These are phyloP conservation scores for Epichloe coenophiala DNA, from an alignment of 2,329 filamentous ascomycete genomes.

Conservation along the genomic window DNA sequence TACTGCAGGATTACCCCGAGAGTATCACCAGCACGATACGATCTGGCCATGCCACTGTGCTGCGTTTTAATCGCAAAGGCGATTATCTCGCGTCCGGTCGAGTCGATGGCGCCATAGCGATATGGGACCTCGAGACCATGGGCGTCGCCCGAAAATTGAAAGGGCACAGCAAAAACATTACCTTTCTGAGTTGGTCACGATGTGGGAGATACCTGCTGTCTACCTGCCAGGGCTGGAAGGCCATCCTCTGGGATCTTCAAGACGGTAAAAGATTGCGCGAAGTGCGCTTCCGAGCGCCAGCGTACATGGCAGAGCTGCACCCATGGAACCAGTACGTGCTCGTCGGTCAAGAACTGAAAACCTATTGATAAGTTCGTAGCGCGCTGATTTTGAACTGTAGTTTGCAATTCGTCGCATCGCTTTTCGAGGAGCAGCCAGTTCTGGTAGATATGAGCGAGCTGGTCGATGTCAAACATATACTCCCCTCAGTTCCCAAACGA, in stretches of 20 bases:
- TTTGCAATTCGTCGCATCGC: constrained; percentile 73
- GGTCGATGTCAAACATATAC: constrained; percentile 57
- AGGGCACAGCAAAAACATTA: constrained; percentile 86
- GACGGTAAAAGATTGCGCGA: constrained; percentile 60
- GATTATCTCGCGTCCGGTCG: constrained; percentile 91
- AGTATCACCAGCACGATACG: constrained; percentile 79
- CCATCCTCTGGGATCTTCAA: constrained; percentile 83
- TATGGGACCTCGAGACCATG: constrained; percentile 97
- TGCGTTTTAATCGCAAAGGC: constrained; percentile 86
- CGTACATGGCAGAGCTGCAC: constrained; percentile 92
- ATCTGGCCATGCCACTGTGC: constrained; percentile 49
- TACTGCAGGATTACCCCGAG: constrained; percentile 75
- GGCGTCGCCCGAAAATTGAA: constrained; percentile 88
- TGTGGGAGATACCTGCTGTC: constrained; percentile 85
- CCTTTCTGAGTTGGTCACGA: constrained; percentile 88
- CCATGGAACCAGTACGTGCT: constrained; percentile 64
- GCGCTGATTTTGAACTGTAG: constrained; percentile 29
- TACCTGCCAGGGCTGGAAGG: constrained; percentile 92
- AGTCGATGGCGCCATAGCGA: constrained; percentile 84
- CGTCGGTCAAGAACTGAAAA: neutral
- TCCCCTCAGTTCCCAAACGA: constrained; percentile 70
- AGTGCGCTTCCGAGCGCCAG: constrained; percentile 80
- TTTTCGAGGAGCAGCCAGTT: constrained; percentile 86
- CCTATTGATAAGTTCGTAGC: neutral
- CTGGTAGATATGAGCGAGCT: constrained; percentile 67